Evolutionary conservation across 2,329 filamentous ascomycete species (phyloP), one percentile per base, ranked within the genome.

Genomic region (Aspergillus alliaceus): DNA sequence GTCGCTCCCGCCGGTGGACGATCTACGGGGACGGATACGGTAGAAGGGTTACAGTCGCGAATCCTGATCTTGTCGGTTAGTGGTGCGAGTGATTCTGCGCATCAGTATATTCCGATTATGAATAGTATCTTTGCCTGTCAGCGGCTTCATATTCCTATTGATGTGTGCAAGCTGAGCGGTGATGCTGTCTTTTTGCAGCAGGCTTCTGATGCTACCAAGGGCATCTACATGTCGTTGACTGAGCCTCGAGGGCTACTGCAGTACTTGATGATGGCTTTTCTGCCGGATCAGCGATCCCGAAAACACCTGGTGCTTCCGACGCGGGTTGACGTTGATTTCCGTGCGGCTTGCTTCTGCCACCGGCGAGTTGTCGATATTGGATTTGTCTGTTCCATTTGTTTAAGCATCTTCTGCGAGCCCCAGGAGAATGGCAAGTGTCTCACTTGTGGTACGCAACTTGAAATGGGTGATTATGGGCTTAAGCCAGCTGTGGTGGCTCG

Each of bases 301-400:
- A 75, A 82, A 46, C 84, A 88, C 57, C 79, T 99, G 40, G 83
- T 96, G 40, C 80, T 89, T 4, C 93, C 95, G 0, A 91, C 90
- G 7, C 88, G 91, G 35, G 90, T 93, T 55, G 87, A 89, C 44
- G 92, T 99, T 42, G 96, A 99, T 76, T 99, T 99, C 73, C 86
- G 95, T 42, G 93, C 96, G n/a, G 95, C 95, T 3, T 99, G 95
- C 72, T 99, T 99, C 78, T 99, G 95, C 72, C 95, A 99, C 76
- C 84, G 93, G 51, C 86, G 86, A 34, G 91, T 98, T 20, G 89
- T 99, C 42, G 91, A 97, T 75, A 86, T 93, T 1, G 95, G 93
- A 8, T 99, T 91, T 72, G 93, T 99, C 35, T 99, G 95, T 79
- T 96, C 91, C 59, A 92, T 99, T 65, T 99, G 95, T 71, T 80